Base-by-base conservation (phyloP, 139 green algal genomes). In the Pycnococcus provasolii region DNA sequence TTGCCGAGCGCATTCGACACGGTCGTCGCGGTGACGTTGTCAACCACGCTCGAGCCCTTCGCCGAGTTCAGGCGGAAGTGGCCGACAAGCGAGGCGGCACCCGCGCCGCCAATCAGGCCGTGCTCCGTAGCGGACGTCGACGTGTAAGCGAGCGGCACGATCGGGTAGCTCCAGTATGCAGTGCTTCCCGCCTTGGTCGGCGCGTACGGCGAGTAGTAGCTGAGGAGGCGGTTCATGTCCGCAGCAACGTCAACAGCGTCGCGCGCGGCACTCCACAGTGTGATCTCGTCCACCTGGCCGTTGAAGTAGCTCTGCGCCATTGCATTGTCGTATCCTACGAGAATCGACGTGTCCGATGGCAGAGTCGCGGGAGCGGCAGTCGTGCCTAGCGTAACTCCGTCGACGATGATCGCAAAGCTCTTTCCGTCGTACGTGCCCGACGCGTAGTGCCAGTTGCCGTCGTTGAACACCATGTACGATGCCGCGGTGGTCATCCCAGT, bases 391-490 rank as follows among this genome's bases (percentile, higher is more conserved):
- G 58, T 15, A n/a, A n/a, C 43, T n/a, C 60, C 43, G 42, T 67
- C 62, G 13, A 69, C 44, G 15, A 46, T 39, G 8, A 66, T n/a
- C 13, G 48, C 11, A 37, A n/a, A 11, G 9, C 26, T 8, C 5
- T 37, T 40, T 26, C 11, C 62, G 47, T 61, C 62, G 8, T 43
- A 60, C 5, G 47, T 47, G 47, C 5, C 47, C 11, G 46, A n/a
- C 11, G 61, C 15, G 62, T 69, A 46, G 47, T 69, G 62, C 62
- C 62, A 69, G 8, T 15, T 4, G 47, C 62, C 62, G 9, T 69
- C 62, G 62, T 69, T 69, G 45, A 42, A 69, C 11, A 43, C 8
- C 26, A n/a, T 13, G n/a, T 67, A 67, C 50, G 50, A 37, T 11
- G 50, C 11, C 50, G 13, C 50, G 13, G 50, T 55, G 11, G 13